Evolutionary conservation across 129 eudicot species (phyloP).

Genomic region (Deinandra increscens): DNA sequence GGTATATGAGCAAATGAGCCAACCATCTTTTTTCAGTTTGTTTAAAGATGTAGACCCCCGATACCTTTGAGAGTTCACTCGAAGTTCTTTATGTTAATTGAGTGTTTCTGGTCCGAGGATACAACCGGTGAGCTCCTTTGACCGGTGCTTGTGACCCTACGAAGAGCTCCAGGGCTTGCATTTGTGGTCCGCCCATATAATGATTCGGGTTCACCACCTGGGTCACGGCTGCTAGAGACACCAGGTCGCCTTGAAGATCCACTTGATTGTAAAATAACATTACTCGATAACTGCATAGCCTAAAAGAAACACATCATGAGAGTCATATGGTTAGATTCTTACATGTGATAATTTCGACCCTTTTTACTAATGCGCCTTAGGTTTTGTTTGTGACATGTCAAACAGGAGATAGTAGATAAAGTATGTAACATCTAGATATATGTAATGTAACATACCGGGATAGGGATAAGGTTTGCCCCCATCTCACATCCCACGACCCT

Average conservation of each 20-base stretch:
- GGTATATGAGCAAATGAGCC: conserved; percentile 13
- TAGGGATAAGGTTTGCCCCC: too few species aligned
- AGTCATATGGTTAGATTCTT: background rate
- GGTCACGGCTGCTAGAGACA: conserved; percentile 72
- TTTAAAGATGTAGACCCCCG: conserved; percentile 66
- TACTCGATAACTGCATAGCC: conserved; percentile 53
- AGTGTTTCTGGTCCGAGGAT: conserved; percentile 56
- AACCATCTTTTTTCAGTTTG: conserved; percentile 24
- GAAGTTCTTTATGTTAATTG: conserved; percentile 51
- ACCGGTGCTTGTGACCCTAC: conserved; percentile 50
- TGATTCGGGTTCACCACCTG: conserved; percentile 47
- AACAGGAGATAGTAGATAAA: too few species aligned
- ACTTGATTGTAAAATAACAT: conserved; percentile 48
- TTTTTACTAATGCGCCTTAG: background rate
- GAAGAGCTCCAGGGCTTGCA: conserved; percentile 53
- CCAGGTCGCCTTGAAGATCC: conserved; percentile 78
- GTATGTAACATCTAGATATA: too few species aligned
- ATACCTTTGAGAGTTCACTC: conserved; percentile 84
- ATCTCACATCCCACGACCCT: too few species aligned
- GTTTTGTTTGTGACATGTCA: background rate
- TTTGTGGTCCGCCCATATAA: conserved; percentile 50
- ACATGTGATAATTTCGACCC: background rate
- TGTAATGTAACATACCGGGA: too few species aligned
- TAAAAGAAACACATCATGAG: background rate
- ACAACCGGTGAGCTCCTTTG: conserved; percentile 67